phyloP scores from a whole-genome alignment of 768 basidiomycete species.

The Naganishia antarctica region DNA sequence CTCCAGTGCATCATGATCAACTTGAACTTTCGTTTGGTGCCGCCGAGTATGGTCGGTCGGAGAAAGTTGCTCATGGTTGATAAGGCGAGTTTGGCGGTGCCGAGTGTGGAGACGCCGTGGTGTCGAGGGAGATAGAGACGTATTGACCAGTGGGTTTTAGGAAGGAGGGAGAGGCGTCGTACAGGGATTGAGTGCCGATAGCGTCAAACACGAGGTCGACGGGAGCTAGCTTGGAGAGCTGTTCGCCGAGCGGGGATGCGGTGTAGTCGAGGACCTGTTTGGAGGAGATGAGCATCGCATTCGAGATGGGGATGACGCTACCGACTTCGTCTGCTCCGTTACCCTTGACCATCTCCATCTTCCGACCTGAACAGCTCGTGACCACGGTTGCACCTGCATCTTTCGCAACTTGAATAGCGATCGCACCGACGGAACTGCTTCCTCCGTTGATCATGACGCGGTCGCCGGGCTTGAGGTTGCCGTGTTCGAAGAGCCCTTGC shows the following conservation, averaged over 20 bases:
- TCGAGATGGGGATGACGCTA: slow-evolving; percentile 36
- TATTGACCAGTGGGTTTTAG: slow-evolving; percentile 19
- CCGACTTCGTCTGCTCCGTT: slow-evolving; percentile 60
- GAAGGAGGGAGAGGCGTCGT: slow-evolving; percentile 20
- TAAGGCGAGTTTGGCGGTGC: background rate
- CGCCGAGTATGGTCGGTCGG: slow-evolving; percentile 20
- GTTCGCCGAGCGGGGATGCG: slow-evolving; percentile 23
- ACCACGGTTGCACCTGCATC: slow-evolving; percentile 58
- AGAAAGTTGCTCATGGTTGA: slow-evolving; percentile 12
- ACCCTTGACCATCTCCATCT: slow-evolving; percentile 56
- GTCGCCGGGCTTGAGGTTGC: slow-evolving; percentile 57
- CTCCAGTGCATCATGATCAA: slow-evolving; percentile 22
- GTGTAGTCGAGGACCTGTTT: slow-evolving; percentile 24
- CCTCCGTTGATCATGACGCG: slow-evolving; percentile 66
- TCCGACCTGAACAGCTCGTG: slow-evolving; percentile 59
- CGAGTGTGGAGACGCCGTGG: background rate
- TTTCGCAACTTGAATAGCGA: slow-evolving; percentile 68
- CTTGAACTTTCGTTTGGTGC: slow-evolving; percentile 22
- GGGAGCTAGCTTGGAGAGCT: slow-evolving; percentile 9
- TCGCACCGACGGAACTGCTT: slow-evolving; percentile 61
- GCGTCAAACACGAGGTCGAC: slow-evolving; percentile 23
- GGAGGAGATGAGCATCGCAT: slow-evolving; percentile 50
- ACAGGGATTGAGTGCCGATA: slow-evolving; percentile 24
- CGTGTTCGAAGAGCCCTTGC: slow-evolving; percentile 54
- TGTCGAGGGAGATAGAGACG: slow-evolving; percentile 20